Percentiles rank a stretch among this genome's conserved stretches.
These are phyloP conservation scores for Wallemia mellicola DNA, from an alignment of 1,284 basidiomycete species.

Conservation along the genomic window DNA sequence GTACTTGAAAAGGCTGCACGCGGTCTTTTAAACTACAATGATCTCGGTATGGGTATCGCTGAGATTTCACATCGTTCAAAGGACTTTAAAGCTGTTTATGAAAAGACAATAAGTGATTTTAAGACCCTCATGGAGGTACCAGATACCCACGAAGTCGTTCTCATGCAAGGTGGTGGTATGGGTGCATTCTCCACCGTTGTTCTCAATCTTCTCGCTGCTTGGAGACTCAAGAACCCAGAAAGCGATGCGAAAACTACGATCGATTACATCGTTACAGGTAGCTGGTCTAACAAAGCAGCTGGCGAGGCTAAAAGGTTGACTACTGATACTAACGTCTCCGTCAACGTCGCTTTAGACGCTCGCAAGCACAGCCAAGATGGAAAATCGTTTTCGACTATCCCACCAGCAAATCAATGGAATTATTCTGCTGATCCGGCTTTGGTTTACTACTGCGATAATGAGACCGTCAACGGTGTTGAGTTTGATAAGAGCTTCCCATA, in stretches of 20 bases:
- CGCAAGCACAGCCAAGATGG: slow-evolving; percentile 29
- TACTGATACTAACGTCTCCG: slow-evolving; percentile 19
- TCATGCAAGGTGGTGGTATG: slow-evolving; percentile 72
- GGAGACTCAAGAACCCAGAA: slow-evolving; percentile 25
- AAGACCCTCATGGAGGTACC: slow-evolving; percentile 50
- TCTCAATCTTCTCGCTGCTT: slow-evolving; percentile 54
- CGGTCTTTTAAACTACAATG: slow-evolving; percentile 54
- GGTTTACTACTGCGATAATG: slow-evolving; percentile 98
- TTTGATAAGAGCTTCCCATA: slow-evolving; percentile 71
- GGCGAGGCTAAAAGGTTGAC: slow-evolving; percentile 38
- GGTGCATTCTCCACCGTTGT: slow-evolving; percentile 68
- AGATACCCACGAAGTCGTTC: slow-evolving; percentile 51
- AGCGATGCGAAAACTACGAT: slow-evolving; percentile 26
- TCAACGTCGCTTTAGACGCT: slow-evolving; percentile 40
- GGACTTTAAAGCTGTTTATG: slow-evolving; percentile 25
- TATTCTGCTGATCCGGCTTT: slow-evolving; percentile 50
- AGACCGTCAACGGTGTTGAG: slow-evolving; percentile 89
- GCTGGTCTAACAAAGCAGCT: slow-evolving; percentile 61
- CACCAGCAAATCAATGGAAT: slow-evolving; percentile 36
- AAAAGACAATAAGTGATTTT: slow-evolving; percentile 5
- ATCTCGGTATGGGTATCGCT: slow-evolving; percentile 69
- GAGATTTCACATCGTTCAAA: slow-evolving; percentile 79
- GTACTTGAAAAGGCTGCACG: slow-evolving; percentile 47
- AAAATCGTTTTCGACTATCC: slow-evolving; percentile 50
- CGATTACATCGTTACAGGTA: slow-evolving; percentile 72